phyloP scores from a whole-genome alignment of 2,329 filamentous ascomycete species.

The Herpotrichia juniperi region DNA sequence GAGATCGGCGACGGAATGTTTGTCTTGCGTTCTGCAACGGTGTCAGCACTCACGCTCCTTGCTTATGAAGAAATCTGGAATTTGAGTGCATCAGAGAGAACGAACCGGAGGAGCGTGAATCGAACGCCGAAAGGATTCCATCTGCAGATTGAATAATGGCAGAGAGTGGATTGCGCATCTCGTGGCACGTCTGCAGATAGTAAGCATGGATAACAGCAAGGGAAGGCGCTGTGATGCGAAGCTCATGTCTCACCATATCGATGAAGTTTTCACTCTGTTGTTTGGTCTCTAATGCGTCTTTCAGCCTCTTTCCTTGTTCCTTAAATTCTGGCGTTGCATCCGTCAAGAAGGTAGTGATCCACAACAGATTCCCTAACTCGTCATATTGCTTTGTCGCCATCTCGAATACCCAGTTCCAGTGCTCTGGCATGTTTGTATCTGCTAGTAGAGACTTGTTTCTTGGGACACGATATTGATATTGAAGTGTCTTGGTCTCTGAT shows the following conservation, averaged over 20 bases:
- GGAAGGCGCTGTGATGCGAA: no score
- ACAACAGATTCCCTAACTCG: constrained; percentile 7
- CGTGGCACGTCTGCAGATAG: constrained; percentile 21
- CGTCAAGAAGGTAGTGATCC: constrained; percentile 9
- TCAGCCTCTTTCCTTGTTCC: constrained; percentile 11
- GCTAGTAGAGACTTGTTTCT: not conserved
- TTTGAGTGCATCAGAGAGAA: constrained; percentile 7
- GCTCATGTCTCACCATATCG: constrained; percentile 15
- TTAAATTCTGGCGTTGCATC: constrained; percentile 13
- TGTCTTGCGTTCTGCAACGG: not conserved
- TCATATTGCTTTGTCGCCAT: constrained; percentile 9
- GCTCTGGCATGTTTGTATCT: not conserved
- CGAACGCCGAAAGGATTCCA: constrained; percentile 14
- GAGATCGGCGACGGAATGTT: no score
- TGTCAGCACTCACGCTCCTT: not conserved
- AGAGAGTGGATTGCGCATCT: constrained; percentile 36
- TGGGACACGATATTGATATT: constrained; percentile 2
- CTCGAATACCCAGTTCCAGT: constrained; percentile 3
- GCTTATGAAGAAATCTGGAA: constrained; percentile 18
- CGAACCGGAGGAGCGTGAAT: constrained; percentile 30
- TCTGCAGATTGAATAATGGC: constrained; percentile 35
- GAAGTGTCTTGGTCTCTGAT: not conserved
- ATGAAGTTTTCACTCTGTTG: constrained; percentile 32
- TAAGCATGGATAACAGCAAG: no score
- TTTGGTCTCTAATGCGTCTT: constrained; percentile 21